Conservation (phyloP, 1,139 yeast genomes). For the Entelexis sorbosivorans region DNA sequence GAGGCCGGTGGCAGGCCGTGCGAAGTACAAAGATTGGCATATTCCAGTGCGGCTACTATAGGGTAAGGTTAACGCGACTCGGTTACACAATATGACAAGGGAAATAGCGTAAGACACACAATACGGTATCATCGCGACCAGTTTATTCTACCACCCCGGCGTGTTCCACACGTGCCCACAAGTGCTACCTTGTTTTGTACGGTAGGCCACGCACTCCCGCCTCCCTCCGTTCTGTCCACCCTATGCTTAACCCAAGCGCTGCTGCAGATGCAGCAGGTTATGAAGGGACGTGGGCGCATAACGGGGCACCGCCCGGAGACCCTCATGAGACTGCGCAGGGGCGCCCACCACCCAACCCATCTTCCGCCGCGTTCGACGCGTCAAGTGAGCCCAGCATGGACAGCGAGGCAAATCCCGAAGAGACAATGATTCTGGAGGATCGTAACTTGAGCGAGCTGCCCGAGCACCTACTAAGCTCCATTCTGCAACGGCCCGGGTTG, state of each 20-base stretch:
- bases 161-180: not conserved
- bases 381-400: not conserved
- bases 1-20: too few relatives aligned
- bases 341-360: not conserved
- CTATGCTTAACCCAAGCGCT: not conserved
- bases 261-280: not conserved
- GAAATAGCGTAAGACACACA: not conserved
- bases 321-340: not conserved
- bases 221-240: not conserved
- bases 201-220: not conserved
- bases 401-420: slow-evolving; percentile 8
- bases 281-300: not conserved
- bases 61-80: not conserved
- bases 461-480: not conserved
- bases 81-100: not conserved
- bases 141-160: not conserved
- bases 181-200: not conserved
- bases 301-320: not conserved
- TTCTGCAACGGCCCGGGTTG: slow-evolving; percentile 1
- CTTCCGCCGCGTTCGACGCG: not conserved
- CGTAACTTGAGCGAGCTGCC: slow-evolving; percentile 11
- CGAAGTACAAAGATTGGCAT: too few relatives aligned
- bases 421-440: slow-evolving; percentile 16
- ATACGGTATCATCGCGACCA: not conserved
- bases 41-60: not conserved